Evolutionary conservation across 2,329 filamentous ascomycete species (phyloP).

Genomic region (Scortechinia acanthostroma): DNA sequence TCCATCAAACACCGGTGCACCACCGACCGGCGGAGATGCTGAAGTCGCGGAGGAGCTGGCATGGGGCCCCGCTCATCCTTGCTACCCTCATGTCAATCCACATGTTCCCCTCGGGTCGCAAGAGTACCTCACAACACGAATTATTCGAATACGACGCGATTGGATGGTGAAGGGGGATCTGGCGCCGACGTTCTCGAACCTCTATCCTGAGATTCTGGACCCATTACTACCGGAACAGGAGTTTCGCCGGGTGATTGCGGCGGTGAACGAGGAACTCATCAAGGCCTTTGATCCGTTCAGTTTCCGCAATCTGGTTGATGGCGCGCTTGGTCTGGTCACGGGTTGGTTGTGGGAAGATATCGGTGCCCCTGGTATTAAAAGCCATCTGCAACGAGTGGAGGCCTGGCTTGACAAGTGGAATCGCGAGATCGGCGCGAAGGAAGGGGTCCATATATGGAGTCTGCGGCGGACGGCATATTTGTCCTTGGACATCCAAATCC

Average conservation of each 20-base stretch:
- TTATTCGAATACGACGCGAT: constrained; percentile 65
- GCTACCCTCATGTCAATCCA: constrained; percentile 66
- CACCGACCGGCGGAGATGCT: constrained; percentile 18
- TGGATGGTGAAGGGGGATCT: constrained; percentile 67
- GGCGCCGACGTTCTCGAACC: constrained; percentile 65
- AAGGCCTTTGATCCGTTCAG: constrained; percentile 56
- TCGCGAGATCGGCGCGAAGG: neutral
- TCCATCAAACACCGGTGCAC: neutral
- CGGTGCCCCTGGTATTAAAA: neutral
- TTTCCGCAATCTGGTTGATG: constrained; percentile 56
- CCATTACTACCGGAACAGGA: constrained; percentile 55
- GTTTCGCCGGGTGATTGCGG: constrained; percentile 55
- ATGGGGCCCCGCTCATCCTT: constrained; percentile 68
- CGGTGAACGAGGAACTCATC: constrained; percentile 51
- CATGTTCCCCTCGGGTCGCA: constrained; percentile 58
- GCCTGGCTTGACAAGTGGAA: constrained; percentile 1
- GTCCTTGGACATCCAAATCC: constrained; percentile 2
- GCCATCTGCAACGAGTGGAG: neutral
- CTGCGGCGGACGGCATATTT: neutral
- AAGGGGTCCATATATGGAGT: neutral
- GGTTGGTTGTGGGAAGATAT: constrained; percentile 40
- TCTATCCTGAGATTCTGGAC: constrained; percentile 69
- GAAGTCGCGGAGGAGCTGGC: constrained; percentile 45
- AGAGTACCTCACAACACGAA: constrained; percentile 51
- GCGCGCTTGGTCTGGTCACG: constrained; percentile 55